phyloP scores from a whole-genome alignment of 2,329 filamentous ascomycete species.

The Cladosporium sp. region DNA sequence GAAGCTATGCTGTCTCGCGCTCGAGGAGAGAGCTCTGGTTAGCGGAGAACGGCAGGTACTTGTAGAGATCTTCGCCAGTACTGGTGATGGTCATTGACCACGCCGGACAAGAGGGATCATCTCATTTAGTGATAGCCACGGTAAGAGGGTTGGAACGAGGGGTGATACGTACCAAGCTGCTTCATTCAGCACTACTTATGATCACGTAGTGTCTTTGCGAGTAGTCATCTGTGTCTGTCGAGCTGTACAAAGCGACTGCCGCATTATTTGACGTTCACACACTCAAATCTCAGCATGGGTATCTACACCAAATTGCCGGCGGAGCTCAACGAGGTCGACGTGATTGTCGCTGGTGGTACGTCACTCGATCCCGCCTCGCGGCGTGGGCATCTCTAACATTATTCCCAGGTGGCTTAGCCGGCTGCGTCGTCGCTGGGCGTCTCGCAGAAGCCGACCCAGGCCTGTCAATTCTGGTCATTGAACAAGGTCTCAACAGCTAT shows the following conservation, averaged over 20 bases:
- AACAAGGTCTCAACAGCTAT: constrained; percentile 57
- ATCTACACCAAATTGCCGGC: constrained; percentile 43
- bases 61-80: neutral
- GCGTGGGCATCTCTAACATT: neutral
- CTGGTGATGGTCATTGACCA: neutral
- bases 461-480: constrained; percentile 56
- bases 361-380: neutral
- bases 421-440: constrained; percentile 53
- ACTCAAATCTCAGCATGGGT: neutral
- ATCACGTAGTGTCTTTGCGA: neutral
- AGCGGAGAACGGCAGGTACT: neutral
- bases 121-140: neutral
- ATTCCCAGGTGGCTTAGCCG: constrained; percentile 50
- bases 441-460: constrained; percentile 54
- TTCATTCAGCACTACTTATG: neutral
- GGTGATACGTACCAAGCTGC: neutral
- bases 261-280: neutral
- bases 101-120: constrained; percentile 1
- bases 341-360: constrained; percentile 54
- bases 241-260: neutral
- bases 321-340: constrained; percentile 50
- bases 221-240: neutral
- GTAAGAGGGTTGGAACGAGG: neutral
- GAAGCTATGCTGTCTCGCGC: neutral
- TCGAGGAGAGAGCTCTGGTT: neutral